Percentiles rank a stretch among this genome's conserved stretches.
These are phyloP conservation scores for Penicillium sp. DNA, from an alignment of 2,329 filamentous ascomycete genomes.

Conservation along the genomic window DNA sequence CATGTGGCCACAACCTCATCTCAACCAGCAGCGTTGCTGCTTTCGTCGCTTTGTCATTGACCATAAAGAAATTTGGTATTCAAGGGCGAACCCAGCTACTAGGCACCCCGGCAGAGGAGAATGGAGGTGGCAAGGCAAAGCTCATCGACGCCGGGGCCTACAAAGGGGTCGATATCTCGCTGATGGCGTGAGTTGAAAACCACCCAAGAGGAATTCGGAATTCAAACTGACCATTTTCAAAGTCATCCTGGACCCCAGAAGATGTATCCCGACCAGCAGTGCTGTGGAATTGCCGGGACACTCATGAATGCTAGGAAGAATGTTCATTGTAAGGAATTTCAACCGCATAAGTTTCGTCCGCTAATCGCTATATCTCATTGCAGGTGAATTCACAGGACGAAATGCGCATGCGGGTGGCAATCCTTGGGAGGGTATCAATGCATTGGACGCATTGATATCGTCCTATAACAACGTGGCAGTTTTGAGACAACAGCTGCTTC, in stretches of 20 bases:
- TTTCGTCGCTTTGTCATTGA: conserved; percentile 49
- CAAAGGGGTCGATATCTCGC: conserved; percentile 40
- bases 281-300: conserved; percentile 29
- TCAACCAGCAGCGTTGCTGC: conserved; percentile 37
- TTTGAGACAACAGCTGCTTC: conserved; percentile 58
- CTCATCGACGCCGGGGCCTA: conserved; percentile 49
- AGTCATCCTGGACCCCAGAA: conserved; percentile 29
- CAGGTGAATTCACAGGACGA: conserved; percentile 48
- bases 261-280: conserved; percentile 26
- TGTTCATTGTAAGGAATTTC: conserved; percentile 27
- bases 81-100: conserved; percentile 38
- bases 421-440: conserved; percentile 63
- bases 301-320: conserved; percentile 38
- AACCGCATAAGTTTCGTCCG: neutral
- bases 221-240: neutral
- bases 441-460: conserved; percentile 57
- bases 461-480: conserved; percentile 50
- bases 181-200: conserved; percentile 42
- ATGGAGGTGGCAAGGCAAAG: conserved; percentile 42
- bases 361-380: neutral
- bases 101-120: conserved; percentile 44
- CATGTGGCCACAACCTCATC: conserved; percentile 45
- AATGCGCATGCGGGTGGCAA: conserved; percentile 59
- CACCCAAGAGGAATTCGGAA: neutral
- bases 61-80: conserved; percentile 45